These are phyloP conservation scores for Aspergillus sp. DNA, from an alignment of 2,329 filamentous ascomycete genomes.

Conservation along the genomic window DNA sequence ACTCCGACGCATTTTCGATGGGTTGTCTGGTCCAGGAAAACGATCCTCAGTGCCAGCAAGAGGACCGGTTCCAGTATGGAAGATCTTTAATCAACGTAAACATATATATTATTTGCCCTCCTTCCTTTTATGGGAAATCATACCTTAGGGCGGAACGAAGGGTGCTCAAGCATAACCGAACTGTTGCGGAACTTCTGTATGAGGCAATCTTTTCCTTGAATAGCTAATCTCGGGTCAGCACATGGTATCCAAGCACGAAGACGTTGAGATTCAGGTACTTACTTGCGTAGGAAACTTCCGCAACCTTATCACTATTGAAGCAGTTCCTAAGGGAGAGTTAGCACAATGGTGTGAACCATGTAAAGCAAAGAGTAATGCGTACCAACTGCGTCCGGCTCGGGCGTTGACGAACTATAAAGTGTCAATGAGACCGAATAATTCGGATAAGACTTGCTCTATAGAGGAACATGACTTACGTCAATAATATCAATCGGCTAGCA, in stretches of 20 bases:
- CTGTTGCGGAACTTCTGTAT: slow-evolving; percentile 96
- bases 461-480: slow-evolving; percentile 47
- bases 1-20: slow-evolving; percentile 78
- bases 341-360: slow-evolving; percentile 5
- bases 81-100: slow-evolving; percentile 41
- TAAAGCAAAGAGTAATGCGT: slow-evolving; percentile 11
- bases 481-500: slow-evolving; percentile 64
- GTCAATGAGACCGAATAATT: slow-evolving; percentile 17
- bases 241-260: neutral
- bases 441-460: neutral
- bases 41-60: slow-evolving; percentile 63
- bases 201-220: slow-evolving; percentile 85
- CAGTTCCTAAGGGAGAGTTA: slow-evolving; percentile 54
- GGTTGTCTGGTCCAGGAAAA: slow-evolving; percentile 76
- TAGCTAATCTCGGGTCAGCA: slow-evolving; percentile 49
- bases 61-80: slow-evolving; percentile 44
- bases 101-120: neutral
- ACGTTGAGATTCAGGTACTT: slow-evolving; percentile 30
- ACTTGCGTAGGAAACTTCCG: slow-evolving; percentile 95
- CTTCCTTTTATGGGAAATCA: slow-evolving; percentile 4
- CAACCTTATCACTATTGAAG: slow-evolving; percentile 75
- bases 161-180: slow-evolving; percentile 83
- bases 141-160: slow-evolving; percentile 78
- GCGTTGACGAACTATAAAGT: slow-evolving; percentile 60
- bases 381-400: slow-evolving; percentile 65